Evolutionary conservation across 108 stramenopile genomes (phyloP), one percentile per base, ranked within the genome.

Genomic region (Cyclotella baltica): DNA sequence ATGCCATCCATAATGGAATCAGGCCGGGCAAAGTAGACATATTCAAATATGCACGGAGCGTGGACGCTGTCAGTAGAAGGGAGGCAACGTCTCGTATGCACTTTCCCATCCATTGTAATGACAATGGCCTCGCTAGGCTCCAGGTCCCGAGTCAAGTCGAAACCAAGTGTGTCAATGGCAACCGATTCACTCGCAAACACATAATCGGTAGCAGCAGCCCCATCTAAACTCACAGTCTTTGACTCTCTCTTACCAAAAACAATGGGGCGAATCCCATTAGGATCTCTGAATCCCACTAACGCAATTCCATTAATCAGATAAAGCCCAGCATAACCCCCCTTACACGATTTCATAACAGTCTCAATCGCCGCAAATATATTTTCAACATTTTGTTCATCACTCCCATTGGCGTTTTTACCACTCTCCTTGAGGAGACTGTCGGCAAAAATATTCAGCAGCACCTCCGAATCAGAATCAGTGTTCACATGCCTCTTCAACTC

Each of bases 11-110:
- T 96, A 66, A 99, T 97, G 10, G 96, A 94, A 85, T 99, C 99
- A 5, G 99, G 99, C 19, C 99, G 90, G 18, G 99, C 97, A 87
- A 99, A 99, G 90, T 99, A 99, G 16, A 99, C 99, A 80, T 99
- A 98, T 89, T 99, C 99, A 81, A 99, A 99, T 51, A 99, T 96
- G 85, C 99, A 99, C 31, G 98, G 98, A 43, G 88, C 61, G 52
- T 63, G 63, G 29, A 37, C 55, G 50, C 85, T 87, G 50, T 66
- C 35, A 29, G 86, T 67, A 28, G 62, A 50, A 23, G 76, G 57
- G 46, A 75, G 67, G 69, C 95, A 96, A 37, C 75, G 59, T 31
- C 90, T 88, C 0, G 87, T 81, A 65, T 92, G 89, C 52, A 89
- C 90, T 31, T 94, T 86, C 29, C 92, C 93, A 22, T 90, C 87